These are phyloP conservation scores for Aurinia saxatilis DNA, from an alignment of 345 rosid species.

Conservation along the genomic window DNA sequence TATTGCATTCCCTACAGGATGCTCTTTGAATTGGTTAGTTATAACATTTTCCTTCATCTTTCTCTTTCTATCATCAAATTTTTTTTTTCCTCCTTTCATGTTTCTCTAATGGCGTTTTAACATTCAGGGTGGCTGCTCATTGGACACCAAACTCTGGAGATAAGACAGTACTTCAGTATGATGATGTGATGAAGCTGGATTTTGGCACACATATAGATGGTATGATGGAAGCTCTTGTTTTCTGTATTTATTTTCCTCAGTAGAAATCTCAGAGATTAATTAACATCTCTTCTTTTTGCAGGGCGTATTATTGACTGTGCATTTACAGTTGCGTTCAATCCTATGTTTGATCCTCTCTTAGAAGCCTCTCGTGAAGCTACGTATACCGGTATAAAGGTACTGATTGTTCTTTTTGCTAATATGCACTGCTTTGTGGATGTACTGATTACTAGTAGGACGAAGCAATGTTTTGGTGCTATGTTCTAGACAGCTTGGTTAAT, in stretches of 20 bases:
- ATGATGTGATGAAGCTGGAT: conserved; percentile 95
- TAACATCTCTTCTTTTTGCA: conserved; percentile 35
- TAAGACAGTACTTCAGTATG: conserved; percentile 92
- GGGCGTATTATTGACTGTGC: conserved; percentile 90
- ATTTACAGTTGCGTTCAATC: conserved; percentile 98
- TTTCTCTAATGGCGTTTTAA: conserved; percentile 14
- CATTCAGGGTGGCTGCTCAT: conserved; percentile 89
- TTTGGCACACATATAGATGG: conserved; percentile 98
- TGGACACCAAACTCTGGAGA: conserved; percentile 99
- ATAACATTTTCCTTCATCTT: not conserved
- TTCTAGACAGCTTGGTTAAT: not conserved
- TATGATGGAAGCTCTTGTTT: conserved; percentile 9
- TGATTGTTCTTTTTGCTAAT: not conserved
- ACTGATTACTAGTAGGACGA: not conserved
- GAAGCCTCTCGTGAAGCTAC: conserved; percentile 97
- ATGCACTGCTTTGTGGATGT: not conserved
- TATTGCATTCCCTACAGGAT: conserved; percentile 98
- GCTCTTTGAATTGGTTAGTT: conserved; percentile 81
- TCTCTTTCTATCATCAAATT: not conserved
- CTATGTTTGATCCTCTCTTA: conserved; percentile 85
- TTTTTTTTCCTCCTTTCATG: not conserved
- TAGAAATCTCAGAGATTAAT: not conserved
- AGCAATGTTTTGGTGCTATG: not conserved
- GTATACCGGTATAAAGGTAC: conserved; percentile 91
- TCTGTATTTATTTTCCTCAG: not conserved